Percentiles rank a stretch among this genome's conserved stretches.
These are phyloP conservation scores for Phyllosticta ampelicida DNA, from an alignment of 2,329 filamentous ascomycete species.

Conservation along the genomic window DNA sequence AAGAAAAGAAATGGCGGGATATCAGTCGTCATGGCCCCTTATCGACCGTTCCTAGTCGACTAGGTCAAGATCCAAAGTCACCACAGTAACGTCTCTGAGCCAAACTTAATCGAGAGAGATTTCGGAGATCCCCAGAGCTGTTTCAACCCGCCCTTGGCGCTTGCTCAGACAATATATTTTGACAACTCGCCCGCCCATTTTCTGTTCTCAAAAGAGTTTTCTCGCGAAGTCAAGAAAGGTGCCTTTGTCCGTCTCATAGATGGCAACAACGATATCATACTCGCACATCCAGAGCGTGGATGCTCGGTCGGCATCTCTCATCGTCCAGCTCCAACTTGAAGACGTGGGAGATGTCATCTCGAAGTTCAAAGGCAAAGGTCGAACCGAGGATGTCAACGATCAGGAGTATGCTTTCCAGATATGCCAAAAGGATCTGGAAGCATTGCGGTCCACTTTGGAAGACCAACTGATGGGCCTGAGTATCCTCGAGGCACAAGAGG, in stretches of 20 bases:
- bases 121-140: too few species aligned
- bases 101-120: too few species aligned
- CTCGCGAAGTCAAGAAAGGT: too few species aligned
- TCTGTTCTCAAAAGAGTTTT: too few species aligned
- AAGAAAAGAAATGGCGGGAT: too few species aligned
- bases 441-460: not conserved
- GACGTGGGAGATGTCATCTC: not conserved
- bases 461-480: constrained; percentile 6
- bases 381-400: not conserved
- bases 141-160: too few species aligned
- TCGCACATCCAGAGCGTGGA: not conserved
- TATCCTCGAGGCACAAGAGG: constrained; percentile 1
- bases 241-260: not conserved
- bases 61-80: too few species aligned
- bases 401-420: not conserved
- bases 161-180: too few species aligned
- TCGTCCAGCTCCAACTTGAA: constrained; percentile 7
- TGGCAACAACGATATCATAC: not conserved
- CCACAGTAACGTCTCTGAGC: too few species aligned
- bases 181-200: too few species aligned
- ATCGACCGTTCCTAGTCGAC: too few species aligned
- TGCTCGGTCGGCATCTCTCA: not conserved
- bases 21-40: too few species aligned
- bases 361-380: not conserved
- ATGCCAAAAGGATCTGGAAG: constrained; percentile 2